Conservation (phyloP, 139 green algal genomes). For the Edaphochlamys debaryana region DNA sequence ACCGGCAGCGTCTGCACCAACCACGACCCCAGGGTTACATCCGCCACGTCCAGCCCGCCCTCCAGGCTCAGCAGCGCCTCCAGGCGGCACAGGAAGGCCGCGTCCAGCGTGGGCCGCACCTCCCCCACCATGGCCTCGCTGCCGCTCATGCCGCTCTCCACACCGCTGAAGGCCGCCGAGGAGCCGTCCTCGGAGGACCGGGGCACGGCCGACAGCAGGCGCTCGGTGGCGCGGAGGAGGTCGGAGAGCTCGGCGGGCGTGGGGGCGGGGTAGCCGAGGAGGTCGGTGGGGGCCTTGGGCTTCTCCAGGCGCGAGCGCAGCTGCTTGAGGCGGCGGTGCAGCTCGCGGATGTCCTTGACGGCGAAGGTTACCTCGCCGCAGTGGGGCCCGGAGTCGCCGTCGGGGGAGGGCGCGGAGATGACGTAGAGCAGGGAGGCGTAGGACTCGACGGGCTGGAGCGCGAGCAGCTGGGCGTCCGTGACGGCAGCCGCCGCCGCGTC, state of each 20-base stretch:
- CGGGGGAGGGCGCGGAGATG: not conserved
- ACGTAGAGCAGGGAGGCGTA: conserved; percentile 51
- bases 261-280: conserved; percentile 47
- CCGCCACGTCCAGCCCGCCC: conserved; percentile 41
- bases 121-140: conserved; percentile 5
- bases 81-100: conserved; percentile 41
- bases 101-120: conserved; percentile 37
- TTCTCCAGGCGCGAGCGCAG: conserved; percentile 43
- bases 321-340: conserved; percentile 21
- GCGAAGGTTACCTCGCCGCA: conserved; percentile 43
- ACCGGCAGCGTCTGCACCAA: conserved; percentile 43
- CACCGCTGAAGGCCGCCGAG: not conserved
- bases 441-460: conserved; percentile 14
- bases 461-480: conserved; percentile 39
- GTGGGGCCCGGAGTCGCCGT: not conserved
- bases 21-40: conserved; percentile 39
- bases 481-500: not conserved
- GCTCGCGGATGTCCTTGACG: conserved; percentile 39
- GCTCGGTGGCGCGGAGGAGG: conserved; percentile 22
- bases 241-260: conserved; percentile 16
- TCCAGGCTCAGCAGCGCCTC: conserved; percentile 49
- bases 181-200: not conserved
- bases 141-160: not conserved
- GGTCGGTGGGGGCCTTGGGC: conserved; percentile 45
- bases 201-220: conserved; percentile 21